Base-by-base conservation (phyloP, 306 rosid species). In the Vigna trinervia region DNA sequence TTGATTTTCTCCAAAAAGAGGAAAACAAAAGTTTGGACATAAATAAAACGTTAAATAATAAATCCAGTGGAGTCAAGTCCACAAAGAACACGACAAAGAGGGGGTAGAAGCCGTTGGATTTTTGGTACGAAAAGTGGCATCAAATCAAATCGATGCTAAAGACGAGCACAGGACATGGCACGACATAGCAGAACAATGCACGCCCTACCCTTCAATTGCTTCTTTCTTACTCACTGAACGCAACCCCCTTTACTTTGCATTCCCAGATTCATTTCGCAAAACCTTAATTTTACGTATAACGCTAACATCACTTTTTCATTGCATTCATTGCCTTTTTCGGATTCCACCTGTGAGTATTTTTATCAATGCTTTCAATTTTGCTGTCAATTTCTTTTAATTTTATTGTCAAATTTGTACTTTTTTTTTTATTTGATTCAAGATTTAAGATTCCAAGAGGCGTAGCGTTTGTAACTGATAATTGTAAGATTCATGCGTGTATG, bases 161-260 rank as follows among this genome's bases (percentile, higher is more conserved):
- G 81, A 45, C 67, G 52, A 59, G 75, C 83, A 9, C 57, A 26
- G 66, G 22, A 36, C 64, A 19, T 69, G 52, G 45, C 45, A 39
- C 45, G 2, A 8, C 45, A 39, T 2, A 9, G 10, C 46, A 9
- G 3, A 9, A 38, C 11, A 45, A n/a, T 26, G 12, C 41, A 26
- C 45, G 64, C 84, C 74, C 81, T 69, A 71, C 36, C 32, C 69
- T 23, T 43, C 22, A 5, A 46, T 34, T 48, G 32, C 66, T 73
- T 58, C 77, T 65, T 74, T 58, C 77, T 65, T 74, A 36, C 66
- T 79, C 84, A 46, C 75, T 64, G 72, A 62, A 80, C 48, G 13
- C 48, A 11, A 17, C 81, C 57, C 1, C 52, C 69, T 43, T 74
- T 43, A 3, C 76, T 36, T 52, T 39, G 52, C 75, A 50, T 47